Evolutionary conservation across 2,329 filamentous ascomycete species (phyloP).

Genomic region (Boeremia lycopersici): DNA sequence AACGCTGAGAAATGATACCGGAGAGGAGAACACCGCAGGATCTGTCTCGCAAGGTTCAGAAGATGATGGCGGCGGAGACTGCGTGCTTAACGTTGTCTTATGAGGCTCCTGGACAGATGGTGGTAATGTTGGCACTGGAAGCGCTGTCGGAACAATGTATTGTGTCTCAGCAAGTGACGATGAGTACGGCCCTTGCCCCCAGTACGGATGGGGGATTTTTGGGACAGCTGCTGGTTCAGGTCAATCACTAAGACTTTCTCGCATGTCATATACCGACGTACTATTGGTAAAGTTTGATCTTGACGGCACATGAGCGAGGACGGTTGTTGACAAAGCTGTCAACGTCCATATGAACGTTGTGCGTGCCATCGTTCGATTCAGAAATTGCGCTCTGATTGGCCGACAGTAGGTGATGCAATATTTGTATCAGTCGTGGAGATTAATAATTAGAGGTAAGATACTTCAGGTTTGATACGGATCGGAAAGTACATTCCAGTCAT

Average conservation of each 20-base stretch:
- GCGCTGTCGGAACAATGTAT: conserved; percentile 1
- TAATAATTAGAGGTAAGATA: not conserved
- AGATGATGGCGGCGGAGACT: conserved; percentile 1
- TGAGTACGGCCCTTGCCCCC: conserved; percentile 15
- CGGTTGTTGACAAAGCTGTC: conserved; percentile 22
- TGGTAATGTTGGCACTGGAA: conserved; percentile 3
- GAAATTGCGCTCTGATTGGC: conserved; percentile 22
- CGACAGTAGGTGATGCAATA: not conserved
- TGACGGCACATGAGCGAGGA: conserved; percentile 14
- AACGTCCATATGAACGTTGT: conserved; percentile 23
- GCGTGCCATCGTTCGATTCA: conserved; percentile 23
- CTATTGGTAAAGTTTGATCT: conserved; percentile 22
- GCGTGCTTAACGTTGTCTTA: conserved; percentile 9
- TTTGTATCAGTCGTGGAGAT: not conserved
- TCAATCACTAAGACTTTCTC: conserved; percentile 3
- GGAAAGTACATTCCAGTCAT: not conserved
- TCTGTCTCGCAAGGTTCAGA: conserved; percentile 19
- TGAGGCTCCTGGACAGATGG: conserved; percentile 10
- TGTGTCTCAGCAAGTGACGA: conserved; percentile 4
- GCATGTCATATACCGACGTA: not conserved
- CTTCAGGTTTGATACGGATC: not conserved
- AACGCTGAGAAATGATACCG: not conserved
- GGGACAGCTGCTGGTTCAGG: conserved; percentile 15
- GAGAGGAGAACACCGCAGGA: not conserved
- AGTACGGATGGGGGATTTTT: conserved; percentile 20